These are phyloP conservation scores for Xylariaceae sp. DNA, from an alignment of 2,329 filamentous ascomycete species.

Conservation along the genomic window DNA sequence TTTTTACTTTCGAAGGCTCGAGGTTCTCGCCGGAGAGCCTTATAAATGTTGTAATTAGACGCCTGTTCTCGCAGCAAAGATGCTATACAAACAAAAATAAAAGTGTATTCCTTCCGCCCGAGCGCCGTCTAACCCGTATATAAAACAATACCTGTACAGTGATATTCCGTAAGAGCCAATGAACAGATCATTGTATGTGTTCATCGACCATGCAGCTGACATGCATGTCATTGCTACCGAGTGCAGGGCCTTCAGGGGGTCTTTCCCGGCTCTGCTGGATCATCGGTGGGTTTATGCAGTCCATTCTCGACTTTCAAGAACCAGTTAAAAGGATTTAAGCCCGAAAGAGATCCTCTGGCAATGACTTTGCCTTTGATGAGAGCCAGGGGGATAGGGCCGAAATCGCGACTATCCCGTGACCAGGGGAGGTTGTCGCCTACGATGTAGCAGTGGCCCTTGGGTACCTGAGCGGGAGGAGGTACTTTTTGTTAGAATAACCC, in stretches of 20 bases:
- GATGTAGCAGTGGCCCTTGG: slow-evolving; percentile 86
- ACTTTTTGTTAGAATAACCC: background rate
- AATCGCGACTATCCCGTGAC: slow-evolving; percentile 81
- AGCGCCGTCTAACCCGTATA: slow-evolving; percentile 6
- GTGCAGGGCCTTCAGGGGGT: background rate
- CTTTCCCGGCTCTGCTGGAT: background rate
- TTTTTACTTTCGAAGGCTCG: slow-evolving; percentile 6
- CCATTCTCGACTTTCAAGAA: slow-evolving; percentile 46
- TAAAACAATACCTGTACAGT: background rate
- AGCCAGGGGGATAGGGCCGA: slow-evolving; percentile 79
- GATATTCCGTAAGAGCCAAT: background rate
- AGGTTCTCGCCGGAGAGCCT: slow-evolving; percentile 8
- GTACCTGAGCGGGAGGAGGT: slow-evolving; percentile 53
- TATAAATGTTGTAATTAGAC: slow-evolving; percentile 30
- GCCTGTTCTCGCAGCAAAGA: slow-evolving; percentile 21
- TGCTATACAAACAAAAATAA: slow-evolving; percentile 28
- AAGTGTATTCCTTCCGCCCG: background rate
- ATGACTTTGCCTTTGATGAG: slow-evolving; percentile 80
- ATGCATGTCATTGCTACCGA: background rate
- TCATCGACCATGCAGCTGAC: background rate
- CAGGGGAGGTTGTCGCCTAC: slow-evolving; percentile 80
- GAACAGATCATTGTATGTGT: slow-evolving; percentile 3
- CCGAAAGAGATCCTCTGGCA: slow-evolving; percentile 40
- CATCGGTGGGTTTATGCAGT: slow-evolving; percentile 16
- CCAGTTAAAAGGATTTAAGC: slow-evolving; percentile 45